Base-by-base conservation (phyloP, 108 stramenopile genomes). In the Conticribra guillardii region DNA sequence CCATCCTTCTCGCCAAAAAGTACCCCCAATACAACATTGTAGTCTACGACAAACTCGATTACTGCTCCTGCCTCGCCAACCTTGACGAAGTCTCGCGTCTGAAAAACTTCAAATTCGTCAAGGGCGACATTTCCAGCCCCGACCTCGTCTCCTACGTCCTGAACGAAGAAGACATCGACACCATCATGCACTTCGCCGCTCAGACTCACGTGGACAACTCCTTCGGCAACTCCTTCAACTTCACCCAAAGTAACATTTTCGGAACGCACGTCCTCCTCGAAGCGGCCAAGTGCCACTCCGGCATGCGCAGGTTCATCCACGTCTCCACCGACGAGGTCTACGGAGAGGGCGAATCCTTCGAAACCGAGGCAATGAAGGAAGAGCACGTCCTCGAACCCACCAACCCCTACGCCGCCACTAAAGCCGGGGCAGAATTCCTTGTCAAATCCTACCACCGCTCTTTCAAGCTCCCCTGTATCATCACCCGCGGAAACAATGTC, bases 191-290 rank as follows among this genome's bases (percentile, higher is more conserved):
- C 84, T 99, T 99, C 73, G 98, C 99, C 3, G 99, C 99, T 11
- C 98, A 99, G 81, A 99, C 98, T 4, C 92, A 92, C 78, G 94
- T 96, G 32, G 99, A 99, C 85, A 99, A 99, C 89, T 97, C 96
- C 18, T 99, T 99, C 67, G 99, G 99, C 18, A 99, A 99, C 83
- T 97, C 96, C 28, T 96, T 99, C 82, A 92, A 90, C 66, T 99
- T 99, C 82, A 99, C 99, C 54, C 89, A 96, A 44, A 95, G 92
- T 78, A 99, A 99, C 81, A 98, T 99, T 64, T 90, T 89, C 66
- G 99, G 99, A 29, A 99, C 99, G 17, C 99, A 99, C 82, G 97
- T 98, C 7, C 81, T 99, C 41, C 84, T 99, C 32, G 99, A 99
- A 89, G 84, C 93, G 31, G 98, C 98, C 62, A 99, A 99, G 84